These are phyloP conservation scores for Aspergillus vadensis DNA, from an alignment of 2,329 filamentous ascomycete genomes.

Conservation along the genomic window DNA sequence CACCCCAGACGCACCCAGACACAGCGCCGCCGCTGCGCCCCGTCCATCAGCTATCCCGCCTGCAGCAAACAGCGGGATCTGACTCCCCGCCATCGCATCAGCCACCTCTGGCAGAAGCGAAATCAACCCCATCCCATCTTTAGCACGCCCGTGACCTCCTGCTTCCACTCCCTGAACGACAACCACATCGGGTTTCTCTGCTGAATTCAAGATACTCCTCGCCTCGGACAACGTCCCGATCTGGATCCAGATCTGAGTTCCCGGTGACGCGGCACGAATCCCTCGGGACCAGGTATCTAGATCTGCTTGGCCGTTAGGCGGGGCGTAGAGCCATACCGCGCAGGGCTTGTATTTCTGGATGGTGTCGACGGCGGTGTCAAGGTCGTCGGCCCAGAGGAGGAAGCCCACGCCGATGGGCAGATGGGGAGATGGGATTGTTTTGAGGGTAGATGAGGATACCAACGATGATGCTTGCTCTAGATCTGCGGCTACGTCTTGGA, in stretches of 20 bases:
- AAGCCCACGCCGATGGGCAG: conserved; percentile 48
- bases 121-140: conserved; percentile 52
- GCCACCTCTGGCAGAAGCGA: conserved; percentile 55
- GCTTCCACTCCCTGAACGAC: conserved; percentile 59
- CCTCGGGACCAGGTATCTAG: conserved; percentile 48
- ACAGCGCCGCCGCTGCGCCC: conserved; percentile 53
- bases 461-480: conserved; percentile 35
- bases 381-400: conserved; percentile 43
- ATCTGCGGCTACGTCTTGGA: conserved; percentile 32
- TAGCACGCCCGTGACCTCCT: conserved; percentile 56
- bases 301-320: conserved; percentile 34
- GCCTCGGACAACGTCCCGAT: conserved; percentile 56
- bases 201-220: conserved; percentile 39
- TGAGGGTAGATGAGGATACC: conserved; percentile 15
- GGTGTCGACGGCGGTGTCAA: conserved; percentile 32
- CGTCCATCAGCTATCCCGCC: conserved; percentile 58
- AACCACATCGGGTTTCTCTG: conserved; percentile 52
- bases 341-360: conserved; percentile 42
- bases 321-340: conserved; percentile 48
- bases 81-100: conserved; percentile 41
- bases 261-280: conserved; percentile 45
- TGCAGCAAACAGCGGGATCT: conserved; percentile 53
- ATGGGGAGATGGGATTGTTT: conserved; percentile 1
- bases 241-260: conserved; percentile 58
- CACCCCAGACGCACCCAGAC: conserved; percentile 57